These are phyloP conservation scores for Cladosporium sp. DNA, from an alignment of 2,329 filamentous ascomycete species.

Conservation along the genomic window DNA sequence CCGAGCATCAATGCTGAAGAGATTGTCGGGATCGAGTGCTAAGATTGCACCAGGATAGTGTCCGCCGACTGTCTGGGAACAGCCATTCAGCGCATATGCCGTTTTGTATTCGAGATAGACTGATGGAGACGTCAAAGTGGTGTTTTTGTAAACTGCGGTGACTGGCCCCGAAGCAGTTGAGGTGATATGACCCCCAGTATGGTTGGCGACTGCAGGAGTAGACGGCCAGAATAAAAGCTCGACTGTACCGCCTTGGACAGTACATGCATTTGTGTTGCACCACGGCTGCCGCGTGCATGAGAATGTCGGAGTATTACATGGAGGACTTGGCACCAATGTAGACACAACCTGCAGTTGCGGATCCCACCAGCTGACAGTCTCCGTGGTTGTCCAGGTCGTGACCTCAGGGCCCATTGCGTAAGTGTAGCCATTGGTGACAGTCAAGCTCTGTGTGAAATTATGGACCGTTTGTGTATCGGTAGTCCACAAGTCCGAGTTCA, in stretches of 20 bases:
- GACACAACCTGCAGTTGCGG: neutral
- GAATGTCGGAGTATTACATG: neutral
- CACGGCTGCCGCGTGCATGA: neutral
- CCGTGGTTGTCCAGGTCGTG: neutral
- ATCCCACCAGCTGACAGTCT: neutral
- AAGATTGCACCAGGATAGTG: constrained; percentile 20
- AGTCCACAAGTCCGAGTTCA: neutral
- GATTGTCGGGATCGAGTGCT: constrained; percentile 10
- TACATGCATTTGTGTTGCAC: constrained; percentile 7
- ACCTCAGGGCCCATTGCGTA: constrained; percentile 2
- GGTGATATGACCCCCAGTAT: neutral
- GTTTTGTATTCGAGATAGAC: constrained; percentile 21
- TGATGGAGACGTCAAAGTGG: constrained; percentile 20
- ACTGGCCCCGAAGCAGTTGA: neutral
- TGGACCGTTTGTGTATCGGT: neutral
- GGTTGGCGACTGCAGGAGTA: neutral
- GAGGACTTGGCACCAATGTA: neutral
- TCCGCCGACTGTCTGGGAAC: constrained; percentile 15
- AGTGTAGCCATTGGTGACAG: constrained; percentile 1
- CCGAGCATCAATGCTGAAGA: constrained; percentile 13
- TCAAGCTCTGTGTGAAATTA: neutral
- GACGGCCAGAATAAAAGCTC: constrained; percentile 18
- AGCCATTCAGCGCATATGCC: constrained; percentile 18
- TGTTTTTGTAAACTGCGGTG: constrained; percentile 17
- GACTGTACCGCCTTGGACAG: constrained; percentile 18